These are phyloP conservation scores for Capsella bursapastoris DNA, from an alignment of 345 rosid species.

Conservation along the genomic window DNA sequence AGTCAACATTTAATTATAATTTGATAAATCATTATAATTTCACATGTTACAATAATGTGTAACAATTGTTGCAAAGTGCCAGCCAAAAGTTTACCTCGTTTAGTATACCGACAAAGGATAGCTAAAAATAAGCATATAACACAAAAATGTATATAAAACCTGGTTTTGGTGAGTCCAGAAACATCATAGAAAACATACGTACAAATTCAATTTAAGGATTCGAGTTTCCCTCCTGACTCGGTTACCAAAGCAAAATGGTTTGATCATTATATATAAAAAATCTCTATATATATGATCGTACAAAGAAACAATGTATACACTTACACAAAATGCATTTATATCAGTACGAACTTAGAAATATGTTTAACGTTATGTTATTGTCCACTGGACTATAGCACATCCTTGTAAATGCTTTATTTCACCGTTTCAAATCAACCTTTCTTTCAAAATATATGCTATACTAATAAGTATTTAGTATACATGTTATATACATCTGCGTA, in stretches of 20 bases:
- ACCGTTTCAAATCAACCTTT: constrained; percentile 44
- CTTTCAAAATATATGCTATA: constrained; percentile 23
- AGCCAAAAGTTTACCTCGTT: constrained; percentile 36
- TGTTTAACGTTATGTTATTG: constrained; percentile 34
- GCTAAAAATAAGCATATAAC: constrained; percentile 32
- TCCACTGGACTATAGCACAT: constrained; percentile 39
- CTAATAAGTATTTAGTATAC: constrained; percentile 9
- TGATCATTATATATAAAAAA: constrained; percentile 14
- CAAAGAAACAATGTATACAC: constrained; percentile 30
- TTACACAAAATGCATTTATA: constrained; percentile 25
- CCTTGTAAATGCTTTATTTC: constrained; percentile 28
- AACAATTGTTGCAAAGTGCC: constrained; percentile 19
- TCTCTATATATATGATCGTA: constrained; percentile 28
- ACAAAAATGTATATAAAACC: constrained; percentile 42
- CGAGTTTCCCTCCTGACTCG: constrained; percentile 35
- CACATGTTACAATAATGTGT: not conserved
- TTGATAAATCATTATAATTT: not conserved
- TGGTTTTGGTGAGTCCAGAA: constrained; percentile 35
- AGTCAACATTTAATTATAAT: not conserved
- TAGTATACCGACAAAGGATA: constrained; percentile 37
- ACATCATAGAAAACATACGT: constrained; percentile 29
- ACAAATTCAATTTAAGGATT: constrained; percentile 31
- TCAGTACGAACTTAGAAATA: constrained; percentile 36
- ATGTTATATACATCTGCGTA: not conserved
- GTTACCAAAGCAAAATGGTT: constrained; percentile 38